Percentiles rank a stretch among this genome's conserved stretches.
These are phyloP conservation scores for Hypericum androsaemum DNA, from an alignment of 345 rosid species.

Conservation along the genomic window DNA sequence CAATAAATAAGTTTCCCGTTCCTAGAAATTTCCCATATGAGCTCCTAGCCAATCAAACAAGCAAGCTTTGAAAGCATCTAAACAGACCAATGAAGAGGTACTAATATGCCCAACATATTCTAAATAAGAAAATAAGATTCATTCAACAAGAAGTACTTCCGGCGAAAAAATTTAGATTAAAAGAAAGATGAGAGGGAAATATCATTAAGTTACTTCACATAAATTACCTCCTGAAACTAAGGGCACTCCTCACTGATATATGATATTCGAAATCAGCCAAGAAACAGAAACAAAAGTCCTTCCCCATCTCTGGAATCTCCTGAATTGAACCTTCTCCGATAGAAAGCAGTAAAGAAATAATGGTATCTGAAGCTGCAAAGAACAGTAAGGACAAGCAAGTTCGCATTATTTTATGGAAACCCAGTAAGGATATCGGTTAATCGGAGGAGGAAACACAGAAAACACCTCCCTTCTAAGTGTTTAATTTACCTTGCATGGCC, in stretches of 20 bases:
- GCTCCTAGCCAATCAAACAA: no score
- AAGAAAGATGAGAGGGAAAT: no score
- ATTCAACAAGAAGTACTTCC: no score
- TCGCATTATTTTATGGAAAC: conserved; percentile 11
- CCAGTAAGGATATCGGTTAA: background rate
- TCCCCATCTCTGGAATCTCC: conserved; percentile 10
- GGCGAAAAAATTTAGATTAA: no score
- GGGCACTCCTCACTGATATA: conserved; percentile 5
- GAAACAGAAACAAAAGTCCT: conserved; percentile 15
- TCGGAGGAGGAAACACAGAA: background rate
- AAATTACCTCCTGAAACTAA: background rate
- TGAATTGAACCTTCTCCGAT: background rate
- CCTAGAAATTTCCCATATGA: no score
- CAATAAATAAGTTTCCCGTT: no score
- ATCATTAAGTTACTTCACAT: no score
- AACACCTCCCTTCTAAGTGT: no score
- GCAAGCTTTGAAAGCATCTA: no score
- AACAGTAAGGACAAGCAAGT: background rate
- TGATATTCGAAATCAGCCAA: conserved; percentile 14
- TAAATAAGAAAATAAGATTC: no score
- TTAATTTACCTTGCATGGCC: conserved; percentile 14
- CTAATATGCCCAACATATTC: no score
- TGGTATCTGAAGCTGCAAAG: background rate
- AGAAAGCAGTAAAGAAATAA: background rate
- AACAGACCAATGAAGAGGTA: no score